Evolutionary conservation across 2,329 filamentous ascomycete genomes (phyloP), one percentile per base, ranked within the genome.

Genomic region (Verticillium albo-atrum): DNA sequence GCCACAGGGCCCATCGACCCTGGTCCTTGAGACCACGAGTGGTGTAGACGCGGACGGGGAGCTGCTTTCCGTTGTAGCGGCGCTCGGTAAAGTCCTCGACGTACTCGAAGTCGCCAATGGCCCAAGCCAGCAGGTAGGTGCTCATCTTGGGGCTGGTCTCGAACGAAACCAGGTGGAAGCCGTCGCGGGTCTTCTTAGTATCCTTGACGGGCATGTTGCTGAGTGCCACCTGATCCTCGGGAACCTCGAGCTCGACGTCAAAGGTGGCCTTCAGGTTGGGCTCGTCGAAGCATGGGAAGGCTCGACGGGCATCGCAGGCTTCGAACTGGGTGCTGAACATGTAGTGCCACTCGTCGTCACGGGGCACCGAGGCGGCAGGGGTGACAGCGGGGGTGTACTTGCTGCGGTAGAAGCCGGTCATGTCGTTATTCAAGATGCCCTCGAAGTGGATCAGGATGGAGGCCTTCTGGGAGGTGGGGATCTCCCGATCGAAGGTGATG

Each of bases 301-400:
- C 94, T 66, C 93, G 85, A 65, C 95, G 89, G 62, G 95, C 95
- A 76, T 99, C 95, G 70, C 92, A 97, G 53, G 93, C 89, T 80
- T 99, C 95, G 71, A 99, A 99, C 73, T 99, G 95, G 55, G 95
- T 99, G 79, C 91, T 96, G 75, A 97, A 81, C 90, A 94, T 93
- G 71, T 84, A 84, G 73, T 86, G 84, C 71, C 81, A 85, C 68
- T 87, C 81, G 54, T 82, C 81, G 64, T 88, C 92, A 70, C 82
- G 89, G 28, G 92, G 90, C 2, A 96, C 92, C 14, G 91, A 92
- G 50, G 87, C 79, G 54, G 90, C 84, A 6, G 92, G 85, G 34
- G 89, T 79, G 42, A 83, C 86, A 58, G 84, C 77, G 20, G 93
- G 91, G 80, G 92, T 96, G 77, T 99, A 99, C 78, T 95, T 92